Evolutionary conservation across 75 land plant species (phyloP).

Genomic region (Isoetes taiwanensis): DNA sequence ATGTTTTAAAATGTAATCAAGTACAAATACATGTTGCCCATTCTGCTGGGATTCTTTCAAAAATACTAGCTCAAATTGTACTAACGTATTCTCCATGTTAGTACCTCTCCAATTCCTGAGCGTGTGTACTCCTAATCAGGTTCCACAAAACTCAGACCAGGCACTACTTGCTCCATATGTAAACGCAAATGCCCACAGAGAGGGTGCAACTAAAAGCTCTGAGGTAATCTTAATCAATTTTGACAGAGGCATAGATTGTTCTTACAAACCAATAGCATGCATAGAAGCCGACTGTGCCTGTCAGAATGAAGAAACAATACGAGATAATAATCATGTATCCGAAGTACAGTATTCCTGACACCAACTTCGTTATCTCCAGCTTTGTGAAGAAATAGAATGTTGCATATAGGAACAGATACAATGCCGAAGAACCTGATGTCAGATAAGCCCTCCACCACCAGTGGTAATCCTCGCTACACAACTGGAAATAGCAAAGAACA

Average conservation of each 20-base stretch:
- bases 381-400: conserved; percentile 7
- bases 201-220: too few species aligned
- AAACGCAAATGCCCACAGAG: too few species aligned
- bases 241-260: conserved; percentile 79
- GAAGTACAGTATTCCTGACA: conserved; percentile 75
- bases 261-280: conserved; percentile 90
- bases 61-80: too few species aligned
- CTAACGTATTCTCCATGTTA: too few species aligned
- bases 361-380: conserved; percentile 17
- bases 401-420: conserved; percentile 1
- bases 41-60: too few species aligned
- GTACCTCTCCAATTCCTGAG: too few species aligned
- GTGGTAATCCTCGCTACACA: conserved; percentile 8
- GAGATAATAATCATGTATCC: conserved; percentile 82
- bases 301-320: conserved; percentile 70
- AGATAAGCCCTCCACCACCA: conserved; percentile 3
- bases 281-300: conserved; percentile 84
- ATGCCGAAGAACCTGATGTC: not conserved
- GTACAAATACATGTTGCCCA: too few species aligned
- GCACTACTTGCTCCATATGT: too few species aligned
- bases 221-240: conserved; percentile 71
- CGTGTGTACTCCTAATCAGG: too few species aligned
- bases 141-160: too few species aligned
- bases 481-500: conserved; percentile 2
- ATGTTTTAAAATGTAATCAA: too few species aligned